Evolutionary conservation across 2,329 filamentous ascomycete species (phyloP).

Genomic region (Thelonectria rubi): DNA sequence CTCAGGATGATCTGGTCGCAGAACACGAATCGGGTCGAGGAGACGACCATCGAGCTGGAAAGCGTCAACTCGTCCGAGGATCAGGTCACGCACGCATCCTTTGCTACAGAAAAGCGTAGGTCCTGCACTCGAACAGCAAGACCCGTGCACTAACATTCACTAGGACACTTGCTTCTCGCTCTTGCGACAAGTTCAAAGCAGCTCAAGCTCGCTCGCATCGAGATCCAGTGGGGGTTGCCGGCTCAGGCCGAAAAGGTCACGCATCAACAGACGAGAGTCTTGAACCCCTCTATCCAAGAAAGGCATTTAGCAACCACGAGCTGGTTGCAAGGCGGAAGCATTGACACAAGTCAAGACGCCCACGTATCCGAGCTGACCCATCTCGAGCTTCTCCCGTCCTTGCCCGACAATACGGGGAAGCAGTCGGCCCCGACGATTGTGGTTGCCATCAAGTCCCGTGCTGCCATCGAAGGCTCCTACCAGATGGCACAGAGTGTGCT

Average conservation of each 20-base stretch:
- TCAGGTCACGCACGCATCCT: conserved; percentile 80
- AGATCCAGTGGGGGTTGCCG: conserved; percentile 73
- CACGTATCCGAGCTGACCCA: conserved; percentile 74
- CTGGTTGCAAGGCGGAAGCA: conserved; percentile 62
- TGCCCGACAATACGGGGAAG: conserved; percentile 67
- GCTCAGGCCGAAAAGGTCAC: conserved; percentile 63
- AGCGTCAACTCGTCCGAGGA: conserved; percentile 76
- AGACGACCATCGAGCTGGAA: conserved; percentile 78
- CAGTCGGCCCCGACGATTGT: conserved; percentile 68
- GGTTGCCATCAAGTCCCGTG: conserved; percentile 75
- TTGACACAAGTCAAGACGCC: conserved; percentile 55
- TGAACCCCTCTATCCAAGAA: conserved; percentile 64
- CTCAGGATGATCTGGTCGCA: conserved; percentile 83
- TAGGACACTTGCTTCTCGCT: conserved; percentile 67
- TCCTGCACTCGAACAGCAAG: not conserved
- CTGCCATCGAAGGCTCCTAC: conserved; percentile 62
- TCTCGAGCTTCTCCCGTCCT: conserved; percentile 75
- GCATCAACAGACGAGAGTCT: conserved; percentile 53
- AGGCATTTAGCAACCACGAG: conserved; percentile 66
- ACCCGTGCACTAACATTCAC: conserved; percentile 40
- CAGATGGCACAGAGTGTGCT: conserved; percentile 78
- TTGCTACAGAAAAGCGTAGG: conserved; percentile 78
- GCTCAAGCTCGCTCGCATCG: conserved; percentile 76
- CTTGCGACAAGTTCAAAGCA: conserved; percentile 76
- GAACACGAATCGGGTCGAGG: conserved; percentile 75